These are phyloP conservation scores for Lasiodiplodia hormozganensis DNA, from an alignment of 2,329 filamentous ascomycete genomes.

Conservation along the genomic window DNA sequence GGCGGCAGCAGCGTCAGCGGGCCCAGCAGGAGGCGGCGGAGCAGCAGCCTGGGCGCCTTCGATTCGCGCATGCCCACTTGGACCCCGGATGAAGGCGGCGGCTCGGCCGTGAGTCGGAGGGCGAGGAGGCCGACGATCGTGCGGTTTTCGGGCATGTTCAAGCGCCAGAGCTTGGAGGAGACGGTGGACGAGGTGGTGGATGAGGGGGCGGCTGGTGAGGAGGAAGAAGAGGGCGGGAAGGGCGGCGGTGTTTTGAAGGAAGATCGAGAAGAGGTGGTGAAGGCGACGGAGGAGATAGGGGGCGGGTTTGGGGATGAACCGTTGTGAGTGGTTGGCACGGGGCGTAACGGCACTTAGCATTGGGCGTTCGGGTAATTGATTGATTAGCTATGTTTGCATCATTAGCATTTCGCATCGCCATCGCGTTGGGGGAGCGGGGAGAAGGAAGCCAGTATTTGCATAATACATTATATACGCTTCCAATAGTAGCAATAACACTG, in stretches of 20 bases:
- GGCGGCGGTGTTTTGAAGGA: not conserved
- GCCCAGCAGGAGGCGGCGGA: not conserved
- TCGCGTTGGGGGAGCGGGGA: not conserved
- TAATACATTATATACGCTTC: too few species aligned
- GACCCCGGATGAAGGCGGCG: not conserved
- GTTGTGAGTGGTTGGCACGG: not conserved
- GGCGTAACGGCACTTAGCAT: not conserved
- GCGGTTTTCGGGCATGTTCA: constrained; percentile 20
- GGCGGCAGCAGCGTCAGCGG: not conserved
- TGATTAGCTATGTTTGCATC: not conserved
- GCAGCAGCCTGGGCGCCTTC: constrained; percentile 16
- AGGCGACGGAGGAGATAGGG: not conserved
- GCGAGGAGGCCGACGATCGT: constrained; percentile 21
- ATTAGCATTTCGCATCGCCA: not conserved
- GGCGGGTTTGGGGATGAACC: not conserved
- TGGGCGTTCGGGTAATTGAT: not conserved
- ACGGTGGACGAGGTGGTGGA: constrained; percentile 18
- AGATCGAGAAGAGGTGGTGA: too few species aligned
- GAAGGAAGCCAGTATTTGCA: not conserved
- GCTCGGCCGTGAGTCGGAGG: not conserved
- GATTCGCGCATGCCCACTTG: not conserved
- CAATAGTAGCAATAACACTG: not conserved
- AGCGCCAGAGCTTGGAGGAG: constrained; percentile 17
- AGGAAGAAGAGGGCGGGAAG: not conserved
- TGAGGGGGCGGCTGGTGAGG: not conserved